Evolutionary conservation across 495 filamentous ascomycete species (phyloP).

Genomic region (Mytilinidion resinicola): DNA sequence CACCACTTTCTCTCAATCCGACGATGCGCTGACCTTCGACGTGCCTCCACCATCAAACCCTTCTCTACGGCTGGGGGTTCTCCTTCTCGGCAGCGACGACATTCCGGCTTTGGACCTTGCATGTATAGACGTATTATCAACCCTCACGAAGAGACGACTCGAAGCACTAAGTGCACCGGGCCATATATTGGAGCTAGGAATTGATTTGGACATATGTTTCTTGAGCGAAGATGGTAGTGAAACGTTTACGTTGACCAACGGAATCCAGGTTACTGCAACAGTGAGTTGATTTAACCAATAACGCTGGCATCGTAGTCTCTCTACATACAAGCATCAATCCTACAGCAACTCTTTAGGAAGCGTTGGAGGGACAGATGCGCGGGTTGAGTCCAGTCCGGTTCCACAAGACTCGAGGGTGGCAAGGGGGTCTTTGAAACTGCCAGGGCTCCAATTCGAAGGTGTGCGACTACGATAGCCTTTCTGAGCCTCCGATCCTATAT

Average conservation of each 20-base stretch:
- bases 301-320: no score
- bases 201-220: constrained; percentile 23
- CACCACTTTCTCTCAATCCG: constrained; percentile 18
- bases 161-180: constrained; percentile 9
- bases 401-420: no score
- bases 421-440: no score
- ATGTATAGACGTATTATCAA: constrained; percentile 17
- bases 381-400: no score
- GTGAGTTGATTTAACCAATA: constrained; percentile 3
- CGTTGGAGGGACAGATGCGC: no score
- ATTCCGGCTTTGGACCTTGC: constrained; percentile 21
- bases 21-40: constrained; percentile 17
- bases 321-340: constrained; percentile 1
- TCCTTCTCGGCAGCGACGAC: constrained; percentile 13
- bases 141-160: constrained; percentile 12
- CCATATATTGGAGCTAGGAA: constrained; percentile 6
- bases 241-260: constrained; percentile 17
- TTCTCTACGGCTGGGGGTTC: constrained; percentile 18
- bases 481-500: no score
- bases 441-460: no score
- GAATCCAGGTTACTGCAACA: constrained; percentile 20
- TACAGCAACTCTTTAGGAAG: no score
- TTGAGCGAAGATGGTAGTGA: constrained; percentile 24
- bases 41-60: constrained; percentile 20
- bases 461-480: no score